Conservation (phyloP, 2,329 filamentous ascomycete species). For the Verticillium tricorpus region DNA sequence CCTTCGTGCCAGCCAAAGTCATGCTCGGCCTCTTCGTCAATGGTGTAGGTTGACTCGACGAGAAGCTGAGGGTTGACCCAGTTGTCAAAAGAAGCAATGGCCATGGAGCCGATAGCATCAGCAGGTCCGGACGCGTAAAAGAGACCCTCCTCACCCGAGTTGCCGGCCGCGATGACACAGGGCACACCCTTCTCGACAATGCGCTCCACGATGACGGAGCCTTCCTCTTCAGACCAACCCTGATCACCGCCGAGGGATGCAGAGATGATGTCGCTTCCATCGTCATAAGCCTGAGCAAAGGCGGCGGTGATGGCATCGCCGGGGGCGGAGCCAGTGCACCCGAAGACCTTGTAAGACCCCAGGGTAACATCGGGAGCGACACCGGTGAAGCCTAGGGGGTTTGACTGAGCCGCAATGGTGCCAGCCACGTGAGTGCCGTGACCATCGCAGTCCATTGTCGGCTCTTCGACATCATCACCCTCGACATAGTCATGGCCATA, state of each 20-base stretch:
- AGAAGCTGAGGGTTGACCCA: constrained; percentile 35
- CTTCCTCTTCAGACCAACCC: constrained; percentile 49
- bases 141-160: constrained; percentile 39
- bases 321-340: constrained; percentile 43
- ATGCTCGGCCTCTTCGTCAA: constrained; percentile 26
- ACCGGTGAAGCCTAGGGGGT: constrained; percentile 51
- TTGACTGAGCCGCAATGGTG: constrained; percentile 54
- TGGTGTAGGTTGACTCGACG: constrained; percentile 34
- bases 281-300: constrained; percentile 56
- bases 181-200: constrained; percentile 51
- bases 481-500: constrained; percentile 56
- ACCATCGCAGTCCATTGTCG: constrained; percentile 52
- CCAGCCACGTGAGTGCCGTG: constrained; percentile 61
- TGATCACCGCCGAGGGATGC: constrained; percentile 46
- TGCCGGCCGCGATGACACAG: constrained; percentile 49
- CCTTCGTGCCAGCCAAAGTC: constrained; percentile 40
- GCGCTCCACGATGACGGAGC: constrained; percentile 43
- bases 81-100: constrained; percentile 48
- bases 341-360: constrained; percentile 54
- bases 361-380: constrained; percentile 52
- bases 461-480: constrained; percentile 37
- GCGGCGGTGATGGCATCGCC: constrained; percentile 56
- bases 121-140: constrained; percentile 47
- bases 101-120: constrained; percentile 40
- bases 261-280: constrained; percentile 54